Percentiles rank a stretch among this genome's conserved stretches.
Conservation (phyloP, 2,329 filamentous ascomycete genomes). For the Hypoxylon sp. region DNA sequence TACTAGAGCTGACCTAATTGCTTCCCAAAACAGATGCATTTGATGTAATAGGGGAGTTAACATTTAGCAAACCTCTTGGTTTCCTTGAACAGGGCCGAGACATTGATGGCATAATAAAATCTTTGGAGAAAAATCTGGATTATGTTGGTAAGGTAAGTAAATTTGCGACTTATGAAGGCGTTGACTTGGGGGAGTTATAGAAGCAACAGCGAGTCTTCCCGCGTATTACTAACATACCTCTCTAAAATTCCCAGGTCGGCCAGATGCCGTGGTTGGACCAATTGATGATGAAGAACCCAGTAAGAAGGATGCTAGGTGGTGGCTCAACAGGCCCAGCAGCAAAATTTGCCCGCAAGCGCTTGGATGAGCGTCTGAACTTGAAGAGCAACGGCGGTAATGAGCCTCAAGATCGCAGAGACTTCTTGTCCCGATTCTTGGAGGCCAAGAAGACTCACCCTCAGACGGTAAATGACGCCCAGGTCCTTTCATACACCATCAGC, state of each 20-base stretch:
- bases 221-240: background rate
- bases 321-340: background rate
- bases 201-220: background rate
- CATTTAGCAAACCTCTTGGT: conserved; percentile 80
- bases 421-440: background rate
- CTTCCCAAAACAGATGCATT: conserved; percentile 66
- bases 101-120: conserved; percentile 76
- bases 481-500: background rate
- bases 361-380: background rate
- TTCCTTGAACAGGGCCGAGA: conserved; percentile 82
- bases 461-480: conserved; percentile 2
- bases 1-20: background rate
- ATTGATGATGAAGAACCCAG: background rate
- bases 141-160: conserved; percentile 5
- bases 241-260: background rate
- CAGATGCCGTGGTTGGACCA: conserved; percentile 2
- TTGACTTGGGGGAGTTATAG: background rate
- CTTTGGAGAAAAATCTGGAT: background rate
- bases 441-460: background rate
- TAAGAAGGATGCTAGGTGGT: background rate
- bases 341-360: background rate
- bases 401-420: background rate
- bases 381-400: background rate
- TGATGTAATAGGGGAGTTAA: conserved; percentile 84
- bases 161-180: background rate